phyloP scores from a whole-genome alignment of 805 yeast genomes.

The Millerozyma miso region DNA sequence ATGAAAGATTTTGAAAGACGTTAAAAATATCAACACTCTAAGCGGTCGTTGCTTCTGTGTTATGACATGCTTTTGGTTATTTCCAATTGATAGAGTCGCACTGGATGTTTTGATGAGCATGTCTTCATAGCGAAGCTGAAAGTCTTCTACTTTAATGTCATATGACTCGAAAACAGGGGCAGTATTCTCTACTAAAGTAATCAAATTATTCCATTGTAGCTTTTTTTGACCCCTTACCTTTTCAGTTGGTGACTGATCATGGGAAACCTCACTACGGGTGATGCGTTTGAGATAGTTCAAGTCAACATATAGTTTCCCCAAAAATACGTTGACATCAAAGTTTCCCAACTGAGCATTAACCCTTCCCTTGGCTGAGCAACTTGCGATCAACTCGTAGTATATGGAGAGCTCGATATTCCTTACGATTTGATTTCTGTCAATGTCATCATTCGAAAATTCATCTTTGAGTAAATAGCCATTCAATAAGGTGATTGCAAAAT shows the following conservation, averaged over 20 bases:
- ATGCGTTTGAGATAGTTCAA: too few relatives aligned
- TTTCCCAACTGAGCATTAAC: slow-evolving; percentile 12
- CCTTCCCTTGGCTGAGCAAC: slow-evolving; percentile 8
- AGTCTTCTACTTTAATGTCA: slow-evolving; percentile 23
- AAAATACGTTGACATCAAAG: slow-evolving; percentile 8
- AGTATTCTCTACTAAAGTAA: slow-evolving; percentile 6
- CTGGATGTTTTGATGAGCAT: slow-evolving; percentile 8
- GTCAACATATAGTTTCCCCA: slow-evolving; percentile 1
- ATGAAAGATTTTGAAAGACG: slow-evolving; percentile 26
- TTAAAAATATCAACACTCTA: slow-evolving; percentile 16
- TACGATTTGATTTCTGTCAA: slow-evolving; percentile 15
- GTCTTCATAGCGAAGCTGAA: slow-evolving; percentile 16
- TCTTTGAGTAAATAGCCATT: slow-evolving; percentile 19
- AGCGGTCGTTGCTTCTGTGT: neutral
- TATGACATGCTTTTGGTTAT: neutral
- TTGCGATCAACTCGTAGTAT: slow-evolving; percentile 16
- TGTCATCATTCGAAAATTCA: slow-evolving; percentile 6
- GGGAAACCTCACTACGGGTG: too few relatives aligned
- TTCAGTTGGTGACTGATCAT: too few relatives aligned
- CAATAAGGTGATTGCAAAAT: slow-evolving; percentile 12
- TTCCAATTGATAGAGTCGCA: neutral
- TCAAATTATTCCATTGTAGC: too few relatives aligned
- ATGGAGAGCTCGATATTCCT: slow-evolving; percentile 22
- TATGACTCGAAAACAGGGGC: slow-evolving; percentile 9
- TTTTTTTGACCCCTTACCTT: too few relatives aligned